Conservation (phyloP, 352 stramenopile species). For the Phytopythium mirpurense region DNA sequence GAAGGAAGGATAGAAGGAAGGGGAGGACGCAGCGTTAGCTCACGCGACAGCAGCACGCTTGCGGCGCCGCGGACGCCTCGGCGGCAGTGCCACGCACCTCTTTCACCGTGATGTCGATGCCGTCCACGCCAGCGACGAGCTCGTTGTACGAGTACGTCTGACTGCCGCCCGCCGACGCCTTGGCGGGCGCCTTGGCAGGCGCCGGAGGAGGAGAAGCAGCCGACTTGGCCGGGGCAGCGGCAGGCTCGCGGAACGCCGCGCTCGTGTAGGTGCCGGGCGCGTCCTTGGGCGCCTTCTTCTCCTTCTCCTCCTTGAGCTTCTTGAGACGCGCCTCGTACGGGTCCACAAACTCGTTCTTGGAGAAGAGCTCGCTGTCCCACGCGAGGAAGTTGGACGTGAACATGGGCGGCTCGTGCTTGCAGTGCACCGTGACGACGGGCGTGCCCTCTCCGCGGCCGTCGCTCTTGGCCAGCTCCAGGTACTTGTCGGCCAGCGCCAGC, state of each 20-base stretch:
- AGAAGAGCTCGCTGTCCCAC: slow-evolving; percentile 80
- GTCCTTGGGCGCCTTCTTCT: slow-evolving; percentile 62
- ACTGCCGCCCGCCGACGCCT: slow-evolving; percentile 19
- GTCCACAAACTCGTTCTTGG: slow-evolving; percentile 86
- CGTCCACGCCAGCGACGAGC: slow-evolving; percentile 64
- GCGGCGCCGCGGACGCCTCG: slow-evolving; percentile 3
- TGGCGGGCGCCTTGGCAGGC: slow-evolving; percentile 6
- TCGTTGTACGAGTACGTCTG: slow-evolving; percentile 62
- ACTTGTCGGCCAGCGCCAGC: slow-evolving; percentile 61
- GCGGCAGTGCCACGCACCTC: slow-evolving; percentile 45
- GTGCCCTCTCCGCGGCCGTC: slow-evolving; percentile 81
- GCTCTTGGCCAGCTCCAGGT: slow-evolving; percentile 63
- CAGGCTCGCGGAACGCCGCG: slow-evolving; percentile 10
- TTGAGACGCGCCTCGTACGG: slow-evolving; percentile 84
- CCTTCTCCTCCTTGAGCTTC: slow-evolving; percentile 75
- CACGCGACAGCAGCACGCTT: slow-evolving; percentile 7
- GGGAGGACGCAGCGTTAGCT: slow-evolving; percentile 5
- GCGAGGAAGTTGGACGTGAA: slow-evolving; percentile 91
- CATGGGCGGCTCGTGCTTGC: slow-evolving; percentile 79
- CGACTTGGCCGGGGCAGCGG: background rate
- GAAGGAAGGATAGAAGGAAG: too few species aligned
- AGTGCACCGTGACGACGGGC: slow-evolving; percentile 77
- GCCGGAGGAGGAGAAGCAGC: slow-evolving; percentile 14
- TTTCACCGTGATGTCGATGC: slow-evolving; percentile 70
- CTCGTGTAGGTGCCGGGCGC: slow-evolving; percentile 49